Conservation (phyloP, 345 rosid species). For the Limnanthes douglasii region DNA sequence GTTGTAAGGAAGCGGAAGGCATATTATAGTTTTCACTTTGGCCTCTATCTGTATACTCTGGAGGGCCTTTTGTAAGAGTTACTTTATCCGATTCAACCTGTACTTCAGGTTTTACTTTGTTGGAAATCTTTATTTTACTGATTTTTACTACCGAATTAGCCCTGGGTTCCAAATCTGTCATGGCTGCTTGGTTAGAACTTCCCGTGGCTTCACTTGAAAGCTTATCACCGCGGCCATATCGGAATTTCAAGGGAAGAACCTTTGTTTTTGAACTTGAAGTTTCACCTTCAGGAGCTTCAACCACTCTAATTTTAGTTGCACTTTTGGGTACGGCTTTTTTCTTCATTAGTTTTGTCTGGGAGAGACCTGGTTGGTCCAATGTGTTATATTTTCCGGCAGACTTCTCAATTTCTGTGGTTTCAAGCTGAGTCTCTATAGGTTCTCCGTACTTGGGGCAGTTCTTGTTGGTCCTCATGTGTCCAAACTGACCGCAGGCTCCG, state of each 20-base stretch:
- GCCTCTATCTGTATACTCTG: conserved; percentile 39
- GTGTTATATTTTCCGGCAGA: conserved; percentile 31
- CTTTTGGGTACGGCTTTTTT: conserved; percentile 43
- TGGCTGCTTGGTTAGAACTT: conserved; percentile 32
- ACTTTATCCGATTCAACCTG: conserved; percentile 40
- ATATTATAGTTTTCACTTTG: conserved; percentile 40
- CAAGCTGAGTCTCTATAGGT: conserved; percentile 49
- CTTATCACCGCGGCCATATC: conserved; percentile 41
- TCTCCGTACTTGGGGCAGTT: conserved; percentile 89
- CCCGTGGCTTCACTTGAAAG: conserved; percentile 25
- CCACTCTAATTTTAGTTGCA: conserved; percentile 24
- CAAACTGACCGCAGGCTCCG: conserved; percentile 97
- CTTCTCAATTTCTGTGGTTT: conserved; percentile 42
- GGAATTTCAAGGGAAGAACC: conserved; percentile 58
- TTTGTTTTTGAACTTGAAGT: conserved; percentile 33
- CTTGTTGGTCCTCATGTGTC: conserved; percentile 99
- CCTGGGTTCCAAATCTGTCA: conserved; percentile 37
- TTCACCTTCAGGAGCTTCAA: conserved; percentile 45
- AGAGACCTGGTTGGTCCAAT: conserved; percentile 35
- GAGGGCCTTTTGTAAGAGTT: conserved; percentile 33
- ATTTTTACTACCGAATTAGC: conserved; percentile 34
- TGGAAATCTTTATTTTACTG: conserved; percentile 60
- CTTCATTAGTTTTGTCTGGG: conserved; percentile 37
- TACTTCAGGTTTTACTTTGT: conserved; percentile 43
- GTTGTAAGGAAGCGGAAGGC: conserved; percentile 53